phyloP scores from a whole-genome alignment of 306 rosid genomes.

The Castanea mollissima region DNA sequence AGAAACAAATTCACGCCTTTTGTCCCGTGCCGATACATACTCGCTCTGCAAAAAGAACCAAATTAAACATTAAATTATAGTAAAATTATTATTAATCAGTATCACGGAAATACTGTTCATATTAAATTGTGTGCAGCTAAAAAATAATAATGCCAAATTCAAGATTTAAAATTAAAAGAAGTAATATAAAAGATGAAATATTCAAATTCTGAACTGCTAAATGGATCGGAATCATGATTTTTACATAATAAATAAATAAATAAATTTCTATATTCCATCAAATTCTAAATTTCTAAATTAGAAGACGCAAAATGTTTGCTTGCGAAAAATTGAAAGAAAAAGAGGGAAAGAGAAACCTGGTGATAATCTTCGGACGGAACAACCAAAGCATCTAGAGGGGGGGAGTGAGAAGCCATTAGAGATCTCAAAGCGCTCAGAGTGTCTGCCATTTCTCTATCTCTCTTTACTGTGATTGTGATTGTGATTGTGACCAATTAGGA shows the following conservation, averaged over 20 bases:
- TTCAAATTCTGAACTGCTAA: neutral
- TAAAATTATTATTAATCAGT: neutral
- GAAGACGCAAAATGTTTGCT: neutral
- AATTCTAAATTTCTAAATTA: neutral
- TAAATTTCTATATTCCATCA: neutral
- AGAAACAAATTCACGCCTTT: slow-evolving; percentile 82
- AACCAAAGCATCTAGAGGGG: slow-evolving; percentile 78
- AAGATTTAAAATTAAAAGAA: neutral
- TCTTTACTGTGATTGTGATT: neutral
- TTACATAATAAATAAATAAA: too few species aligned
- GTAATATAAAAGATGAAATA: neutral
- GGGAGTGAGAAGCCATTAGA: slow-evolving; percentile 80
- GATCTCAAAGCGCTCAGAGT: slow-evolving; percentile 68
- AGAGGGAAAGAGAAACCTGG: slow-evolving; percentile 49
- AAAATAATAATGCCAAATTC: neutral
- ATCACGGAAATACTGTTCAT: neutral
- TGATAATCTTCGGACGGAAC: slow-evolving; percentile 98
- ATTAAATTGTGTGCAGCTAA: neutral
- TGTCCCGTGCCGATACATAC: slow-evolving; percentile 88
- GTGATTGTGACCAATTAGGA: neutral
- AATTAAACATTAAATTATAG: neutral
- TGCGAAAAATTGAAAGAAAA: neutral
- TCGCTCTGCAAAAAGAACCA: slow-evolving; percentile 70
- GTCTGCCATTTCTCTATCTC: slow-evolving; percentile 54
- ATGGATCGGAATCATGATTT: too few species aligned